These are phyloP conservation scores for Reutealis trisperma DNA, from an alignment of 345 rosid genomes.

Conservation along the genomic window DNA sequence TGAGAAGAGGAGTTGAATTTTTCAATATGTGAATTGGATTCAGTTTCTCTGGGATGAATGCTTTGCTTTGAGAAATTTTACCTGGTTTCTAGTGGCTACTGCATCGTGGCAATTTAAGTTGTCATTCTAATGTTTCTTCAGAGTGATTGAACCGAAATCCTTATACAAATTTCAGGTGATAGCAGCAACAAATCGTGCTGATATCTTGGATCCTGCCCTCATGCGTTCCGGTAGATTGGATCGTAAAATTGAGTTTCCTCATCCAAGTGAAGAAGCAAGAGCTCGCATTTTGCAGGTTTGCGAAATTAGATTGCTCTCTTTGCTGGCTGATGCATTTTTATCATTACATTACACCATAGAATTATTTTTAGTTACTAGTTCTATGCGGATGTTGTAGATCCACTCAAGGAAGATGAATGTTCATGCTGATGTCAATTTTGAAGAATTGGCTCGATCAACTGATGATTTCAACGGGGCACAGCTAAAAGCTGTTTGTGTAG, in stretches of 20 bases:
- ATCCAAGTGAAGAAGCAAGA: constrained; percentile 98
- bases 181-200: constrained; percentile 99
- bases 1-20: not conserved
- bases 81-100: not conserved
- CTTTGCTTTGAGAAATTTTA: not conserved
- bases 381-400: constrained; percentile 47
- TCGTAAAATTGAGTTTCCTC: constrained; percentile 98
- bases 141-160: not conserved
- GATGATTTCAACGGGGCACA: constrained; percentile 99
- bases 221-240: constrained; percentile 99
- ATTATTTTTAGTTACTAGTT: not conserved
- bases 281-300: constrained; percentile 90
- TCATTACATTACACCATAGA: not conserved
- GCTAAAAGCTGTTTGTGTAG: constrained; percentile 96
- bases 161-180: constrained; percentile 58
- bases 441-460: constrained; percentile 97
- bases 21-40: not conserved
- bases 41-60: not conserved
- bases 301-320: not conserved
- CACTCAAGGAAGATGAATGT: constrained; percentile 99
- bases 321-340: too few species aligned
- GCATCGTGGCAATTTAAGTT: not conserved
- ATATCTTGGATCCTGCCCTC: constrained; percentile 96
- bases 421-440: constrained; percentile 93
- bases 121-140: not conserved